Evolutionary conservation across 2,329 filamentous ascomycete genomes (phyloP).

Genomic region (Neoscytalidium dimidiatum): DNA sequence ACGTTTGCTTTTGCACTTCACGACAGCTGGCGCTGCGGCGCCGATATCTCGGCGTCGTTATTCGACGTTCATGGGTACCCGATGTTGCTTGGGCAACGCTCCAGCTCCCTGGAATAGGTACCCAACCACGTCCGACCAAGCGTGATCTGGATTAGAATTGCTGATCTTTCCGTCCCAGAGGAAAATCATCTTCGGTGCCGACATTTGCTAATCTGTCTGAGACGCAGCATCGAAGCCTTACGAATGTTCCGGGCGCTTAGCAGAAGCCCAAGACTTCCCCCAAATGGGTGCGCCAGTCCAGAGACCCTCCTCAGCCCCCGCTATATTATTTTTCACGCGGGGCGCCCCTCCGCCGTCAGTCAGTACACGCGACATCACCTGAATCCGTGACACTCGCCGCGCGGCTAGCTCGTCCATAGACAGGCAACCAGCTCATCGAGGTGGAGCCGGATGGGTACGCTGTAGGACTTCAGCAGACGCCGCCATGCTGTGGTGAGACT

Average conservation of each 20-base stretch:
- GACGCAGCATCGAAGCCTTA: constrained; percentile 11
- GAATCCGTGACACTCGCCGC: constrained; percentile 15
- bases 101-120: constrained; percentile 6
- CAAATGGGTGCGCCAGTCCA: background rate
- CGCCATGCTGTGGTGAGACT: constrained; percentile 12
- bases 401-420: constrained; percentile 12
- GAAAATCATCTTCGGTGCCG: constrained; percentile 16
- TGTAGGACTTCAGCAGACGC: background rate
- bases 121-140: constrained; percentile 6
- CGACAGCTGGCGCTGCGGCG: constrained; percentile 10
- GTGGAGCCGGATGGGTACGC: constrained; percentile 12
- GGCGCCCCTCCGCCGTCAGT: background rate
- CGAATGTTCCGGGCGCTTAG: constrained; percentile 14
- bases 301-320: background rate
- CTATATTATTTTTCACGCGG: constrained; percentile 6
- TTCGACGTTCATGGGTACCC: constrained; percentile 2
- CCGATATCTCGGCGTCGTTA: background rate
- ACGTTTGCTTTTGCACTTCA: background rate
- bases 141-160: constrained; percentile 11
- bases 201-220: constrained; percentile 7
- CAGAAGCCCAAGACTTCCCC: constrained; percentile 3
- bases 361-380: constrained; percentile 17
- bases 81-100: constrained; percentile 20
- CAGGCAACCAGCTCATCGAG: constrained; percentile 11
- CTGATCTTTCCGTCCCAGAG: constrained; percentile 8